Evolutionary conservation across 2,329 filamentous ascomycete species (phyloP).

Genomic region (Colletotrichum nymphaeae): DNA sequence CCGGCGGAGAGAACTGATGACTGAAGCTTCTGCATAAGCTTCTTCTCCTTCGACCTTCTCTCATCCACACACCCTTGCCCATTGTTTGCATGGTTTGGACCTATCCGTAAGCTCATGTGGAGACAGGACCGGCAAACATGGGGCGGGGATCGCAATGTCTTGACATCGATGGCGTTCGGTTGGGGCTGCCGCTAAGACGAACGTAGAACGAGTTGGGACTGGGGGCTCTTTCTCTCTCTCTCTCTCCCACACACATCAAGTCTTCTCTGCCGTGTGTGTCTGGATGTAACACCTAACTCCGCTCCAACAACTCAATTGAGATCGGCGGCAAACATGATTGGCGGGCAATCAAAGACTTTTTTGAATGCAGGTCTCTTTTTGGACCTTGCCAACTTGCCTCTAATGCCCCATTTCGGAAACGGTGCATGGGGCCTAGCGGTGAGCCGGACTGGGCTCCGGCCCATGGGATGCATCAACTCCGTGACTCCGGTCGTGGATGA

Average conservation of each 20-base stretch:
- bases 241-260: not conserved
- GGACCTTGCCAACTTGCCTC: not conserved
- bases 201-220: not conserved
- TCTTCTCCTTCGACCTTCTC: too few species aligned
- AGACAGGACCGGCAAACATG: not conserved
- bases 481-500: not conserved
- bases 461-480: not conserved
- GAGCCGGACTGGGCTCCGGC: not conserved
- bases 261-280: too few species aligned
- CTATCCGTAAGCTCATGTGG: not conserved
- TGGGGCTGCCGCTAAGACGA: conserved; percentile 3
- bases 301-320: not conserved
- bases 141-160: not conserved
- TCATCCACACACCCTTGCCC: not conserved
- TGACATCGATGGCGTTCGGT: conserved; percentile 4
- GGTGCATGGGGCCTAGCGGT: not conserved
- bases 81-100: not conserved
- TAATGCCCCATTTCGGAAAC: not conserved
- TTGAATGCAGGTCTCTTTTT: not conserved
- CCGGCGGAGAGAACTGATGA: too few species aligned
- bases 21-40: not conserved
- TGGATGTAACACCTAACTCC: not conserved
- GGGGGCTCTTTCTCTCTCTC: not conserved
- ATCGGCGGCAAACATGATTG: not conserved
- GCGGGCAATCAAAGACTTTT: not conserved